phyloP scores from a whole-genome alignment of 116 monocot genomes.

The Thalassia testudinum region DNA sequence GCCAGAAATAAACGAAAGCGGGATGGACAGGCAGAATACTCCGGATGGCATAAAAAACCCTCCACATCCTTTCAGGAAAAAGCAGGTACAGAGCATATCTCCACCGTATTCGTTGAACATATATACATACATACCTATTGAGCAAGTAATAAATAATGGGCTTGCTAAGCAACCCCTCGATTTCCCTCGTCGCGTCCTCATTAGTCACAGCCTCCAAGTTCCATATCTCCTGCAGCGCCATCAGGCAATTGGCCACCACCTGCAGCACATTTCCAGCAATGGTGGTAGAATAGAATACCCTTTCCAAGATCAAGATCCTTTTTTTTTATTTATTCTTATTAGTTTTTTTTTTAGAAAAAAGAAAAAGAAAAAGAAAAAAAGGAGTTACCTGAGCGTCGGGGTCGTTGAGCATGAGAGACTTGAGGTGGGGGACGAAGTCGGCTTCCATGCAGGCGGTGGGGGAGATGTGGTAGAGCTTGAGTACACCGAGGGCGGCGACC shows the following conservation, averaged over 20 bases:
- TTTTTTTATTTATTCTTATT: no score
- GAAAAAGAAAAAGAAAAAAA: background rate
- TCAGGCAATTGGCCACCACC: constrained; percentile 93
- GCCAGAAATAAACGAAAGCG: no score
- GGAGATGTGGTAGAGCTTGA: constrained; percentile 83
- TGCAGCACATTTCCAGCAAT: no score
- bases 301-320: no score
- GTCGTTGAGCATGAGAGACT: constrained; percentile 65
- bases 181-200: constrained; percentile 68
- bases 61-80: no score
- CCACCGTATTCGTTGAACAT: no score
- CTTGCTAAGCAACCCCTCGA: constrained; percentile 77
- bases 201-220: constrained; percentile 41
- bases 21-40: no score
- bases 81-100: no score
- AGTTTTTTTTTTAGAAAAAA: no score
- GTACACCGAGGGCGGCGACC: constrained; percentile 63
- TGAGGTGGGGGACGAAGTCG: constrained; percentile 59
- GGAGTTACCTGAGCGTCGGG: constrained; percentile 70
- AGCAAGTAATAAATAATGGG: constrained; percentile 51
- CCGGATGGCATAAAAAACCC: no score
- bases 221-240: constrained; percentile 84
- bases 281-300: no score
- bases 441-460: constrained; percentile 60
- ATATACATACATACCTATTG: constrained; percentile 83